Conservation (phyloP, 176 grass and related monocot species). For the Oryza glumipatula region DNA sequence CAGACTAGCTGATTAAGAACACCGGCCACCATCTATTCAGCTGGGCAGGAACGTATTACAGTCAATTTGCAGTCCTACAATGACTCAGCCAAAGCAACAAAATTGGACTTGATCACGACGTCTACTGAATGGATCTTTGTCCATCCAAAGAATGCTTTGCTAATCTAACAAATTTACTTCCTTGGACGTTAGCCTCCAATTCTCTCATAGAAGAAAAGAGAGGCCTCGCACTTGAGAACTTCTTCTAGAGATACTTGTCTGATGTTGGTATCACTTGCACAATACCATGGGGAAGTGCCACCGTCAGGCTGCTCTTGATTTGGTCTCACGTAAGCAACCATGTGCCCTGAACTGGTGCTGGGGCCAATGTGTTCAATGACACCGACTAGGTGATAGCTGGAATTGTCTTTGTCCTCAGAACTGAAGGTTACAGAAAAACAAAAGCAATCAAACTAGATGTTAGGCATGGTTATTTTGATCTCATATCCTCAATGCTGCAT, state of each 20-base stretch:
- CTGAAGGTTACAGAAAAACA: constrained; percentile 35
- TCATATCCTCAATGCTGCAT: not conserved
- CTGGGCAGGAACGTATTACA: not conserved
- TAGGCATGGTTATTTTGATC: not conserved
- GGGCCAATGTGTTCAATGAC: constrained; percentile 48
- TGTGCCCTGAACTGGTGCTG: constrained; percentile 35
- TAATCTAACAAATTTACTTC: not conserved
- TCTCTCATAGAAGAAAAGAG: constrained; percentile 80
- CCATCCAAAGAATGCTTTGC: not conserved
- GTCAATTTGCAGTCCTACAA: constrained; percentile 13
- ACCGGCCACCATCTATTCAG: not conserved
- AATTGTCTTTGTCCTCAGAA: constrained; percentile 36
- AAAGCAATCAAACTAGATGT: not conserved
- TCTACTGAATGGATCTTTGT: constrained; percentile 10
- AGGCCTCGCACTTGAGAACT: constrained; percentile 62
- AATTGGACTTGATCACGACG: constrained; percentile 4
- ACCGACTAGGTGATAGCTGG: constrained; percentile 47
- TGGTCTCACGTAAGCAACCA: constrained; percentile 62
- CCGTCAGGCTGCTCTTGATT: not conserved
- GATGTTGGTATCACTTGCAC: constrained; percentile 50
- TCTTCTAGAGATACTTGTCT: constrained; percentile 61
- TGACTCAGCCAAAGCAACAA: not conserved
- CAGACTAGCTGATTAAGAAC: not conserved
- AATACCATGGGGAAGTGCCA: constrained; percentile 57
- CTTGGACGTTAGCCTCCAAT: not conserved